These are phyloP conservation scores for Glycine tomentella DNA, from an alignment of 306 rosid species.

Conservation along the genomic window DNA sequence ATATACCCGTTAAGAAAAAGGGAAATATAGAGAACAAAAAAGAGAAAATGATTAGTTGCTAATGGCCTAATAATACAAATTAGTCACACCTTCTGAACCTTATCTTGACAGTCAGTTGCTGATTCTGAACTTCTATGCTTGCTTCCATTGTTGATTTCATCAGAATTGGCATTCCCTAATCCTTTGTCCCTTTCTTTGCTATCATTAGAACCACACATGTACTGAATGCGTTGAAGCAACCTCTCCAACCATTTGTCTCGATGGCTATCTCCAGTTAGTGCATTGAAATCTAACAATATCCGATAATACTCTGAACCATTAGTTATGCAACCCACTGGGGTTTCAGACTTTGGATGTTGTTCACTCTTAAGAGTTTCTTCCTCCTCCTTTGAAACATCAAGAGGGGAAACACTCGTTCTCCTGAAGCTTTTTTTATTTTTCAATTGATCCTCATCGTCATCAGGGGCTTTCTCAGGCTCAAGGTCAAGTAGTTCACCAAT, in stretches of 20 bases:
- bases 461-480: slow-evolving; percentile 66
- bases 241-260: slow-evolving; percentile 96
- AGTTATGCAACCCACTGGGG: slow-evolving; percentile 67
- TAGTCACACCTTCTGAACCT: slow-evolving; percentile 60
- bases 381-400: slow-evolving; percentile 77
- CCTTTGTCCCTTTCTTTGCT: slow-evolving; percentile 49
- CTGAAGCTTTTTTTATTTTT: slow-evolving; percentile 65
- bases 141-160: slow-evolving; percentile 53
- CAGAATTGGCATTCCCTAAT: slow-evolving; percentile 49
- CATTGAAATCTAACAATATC: slow-evolving; percentile 62
- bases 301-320: slow-evolving; percentile 64
- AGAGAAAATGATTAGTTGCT: slow-evolving; percentile 17
- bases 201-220: slow-evolving; percentile 64
- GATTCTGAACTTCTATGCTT: slow-evolving; percentile 46
- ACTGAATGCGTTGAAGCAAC: slow-evolving; percentile 68
- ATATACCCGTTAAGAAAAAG: slow-evolving; percentile 4
- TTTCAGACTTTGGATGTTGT: slow-evolving; percentile 67
- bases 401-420: slow-evolving; percentile 73
- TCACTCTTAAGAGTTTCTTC: slow-evolving; percentile 61
- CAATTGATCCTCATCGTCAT: slow-evolving; percentile 67
- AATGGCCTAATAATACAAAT: slow-evolving; percentile 3
- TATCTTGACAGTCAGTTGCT: slow-evolving; percentile 54
- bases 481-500: slow-evolving; percentile 79
- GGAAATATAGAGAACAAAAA: not conserved
- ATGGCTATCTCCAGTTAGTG: slow-evolving; percentile 70